phyloP scores from a whole-genome alignment of 176 grass and related monocot genomes.

The Oryza punctata region DNA sequence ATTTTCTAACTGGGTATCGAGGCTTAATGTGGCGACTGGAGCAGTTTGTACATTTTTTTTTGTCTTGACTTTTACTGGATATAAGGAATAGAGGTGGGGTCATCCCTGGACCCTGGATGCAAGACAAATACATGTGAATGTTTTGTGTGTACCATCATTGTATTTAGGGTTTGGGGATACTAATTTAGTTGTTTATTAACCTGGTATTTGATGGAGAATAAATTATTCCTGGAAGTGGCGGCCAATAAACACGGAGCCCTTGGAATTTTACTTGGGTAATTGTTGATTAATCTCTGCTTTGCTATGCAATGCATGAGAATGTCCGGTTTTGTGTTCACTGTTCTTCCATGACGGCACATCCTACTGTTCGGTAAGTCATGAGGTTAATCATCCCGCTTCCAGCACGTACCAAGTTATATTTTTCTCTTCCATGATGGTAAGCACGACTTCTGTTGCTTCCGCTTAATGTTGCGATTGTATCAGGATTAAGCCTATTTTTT shows the following conservation, averaged over 20 bases:
- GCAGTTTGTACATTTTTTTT: slow-evolving; percentile 66
- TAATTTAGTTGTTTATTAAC: slow-evolving; percentile 58
- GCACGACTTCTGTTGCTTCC: neutral
- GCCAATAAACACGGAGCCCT: slow-evolving; percentile 39
- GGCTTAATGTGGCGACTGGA: slow-evolving; percentile 45
- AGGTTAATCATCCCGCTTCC: neutral
- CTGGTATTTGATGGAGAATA: slow-evolving; percentile 52
- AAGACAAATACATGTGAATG: slow-evolving; percentile 64
- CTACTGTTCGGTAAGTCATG: neutral
- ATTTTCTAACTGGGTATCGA: slow-evolving; percentile 51
- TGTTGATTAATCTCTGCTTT: neutral
- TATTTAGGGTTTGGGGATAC: slow-evolving; percentile 51
- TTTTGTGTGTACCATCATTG: slow-evolving; percentile 65
- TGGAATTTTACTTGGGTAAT: slow-evolving; percentile 23
- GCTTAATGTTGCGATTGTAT: neutral
- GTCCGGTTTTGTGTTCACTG: neutral
- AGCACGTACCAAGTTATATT: neutral
- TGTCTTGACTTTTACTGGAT: slow-evolving; percentile 47
- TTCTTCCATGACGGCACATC: neutral
- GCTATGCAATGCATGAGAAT: neutral
- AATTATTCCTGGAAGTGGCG: slow-evolving; percentile 50
- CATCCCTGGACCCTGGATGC: slow-evolving; percentile 36
- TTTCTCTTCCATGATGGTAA: neutral
- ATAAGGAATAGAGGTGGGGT: slow-evolving; percentile 48
- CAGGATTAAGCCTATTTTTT: neutral